Percentiles rank a stretch among this genome's conserved stretches.
These are phyloP conservation scores for Ophiocordyceps robertsii DNA, from an alignment of 2,329 filamentous ascomycete species.

Conservation along the genomic window DNA sequence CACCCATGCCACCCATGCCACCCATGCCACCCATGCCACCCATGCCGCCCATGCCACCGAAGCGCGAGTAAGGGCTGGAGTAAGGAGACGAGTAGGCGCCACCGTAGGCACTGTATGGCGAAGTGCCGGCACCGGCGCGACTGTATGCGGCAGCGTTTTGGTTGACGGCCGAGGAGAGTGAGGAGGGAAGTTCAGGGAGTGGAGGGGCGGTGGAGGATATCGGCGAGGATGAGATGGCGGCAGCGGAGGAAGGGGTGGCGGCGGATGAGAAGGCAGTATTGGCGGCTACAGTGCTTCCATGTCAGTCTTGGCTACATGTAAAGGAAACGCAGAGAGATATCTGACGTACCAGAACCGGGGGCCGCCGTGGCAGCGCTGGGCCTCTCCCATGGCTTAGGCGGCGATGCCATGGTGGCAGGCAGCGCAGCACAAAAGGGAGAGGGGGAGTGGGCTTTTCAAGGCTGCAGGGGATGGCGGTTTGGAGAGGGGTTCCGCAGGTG, in stretches of 20 bases:
- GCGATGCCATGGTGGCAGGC: constrained; percentile 48
- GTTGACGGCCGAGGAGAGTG: constrained; percentile 68
- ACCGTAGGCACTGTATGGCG: constrained; percentile 31
- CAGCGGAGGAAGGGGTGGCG: too few species aligned
- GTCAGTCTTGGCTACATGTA: neutral
- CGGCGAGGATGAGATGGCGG: constrained; percentile 26
- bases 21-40: too few species aligned
- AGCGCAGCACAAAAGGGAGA: neutral
- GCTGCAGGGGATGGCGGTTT: too few species aligned
- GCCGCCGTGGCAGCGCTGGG: constrained; percentile 39
- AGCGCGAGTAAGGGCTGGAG: constrained; percentile 29
- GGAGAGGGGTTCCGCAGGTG: too few species aligned
- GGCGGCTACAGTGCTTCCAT: constrained; percentile 1
- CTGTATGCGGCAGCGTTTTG: constrained; percentile 80
- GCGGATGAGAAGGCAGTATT: neutral
- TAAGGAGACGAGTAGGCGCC: constrained; percentile 25
- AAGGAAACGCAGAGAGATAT: neutral
- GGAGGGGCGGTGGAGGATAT: constrained; percentile 43
- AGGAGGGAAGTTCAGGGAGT: constrained; percentile 68
- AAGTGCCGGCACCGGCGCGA: constrained; percentile 31
- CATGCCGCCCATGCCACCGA: constrained; percentile 31
- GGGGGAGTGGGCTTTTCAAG: neutral
- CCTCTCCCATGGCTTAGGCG: constrained; percentile 95
- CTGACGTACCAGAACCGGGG: constrained; percentile 28
- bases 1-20: constrained; percentile 27